phyloP scores from a whole-genome alignment of 805 yeast species.

The Candida awuae region DNA sequence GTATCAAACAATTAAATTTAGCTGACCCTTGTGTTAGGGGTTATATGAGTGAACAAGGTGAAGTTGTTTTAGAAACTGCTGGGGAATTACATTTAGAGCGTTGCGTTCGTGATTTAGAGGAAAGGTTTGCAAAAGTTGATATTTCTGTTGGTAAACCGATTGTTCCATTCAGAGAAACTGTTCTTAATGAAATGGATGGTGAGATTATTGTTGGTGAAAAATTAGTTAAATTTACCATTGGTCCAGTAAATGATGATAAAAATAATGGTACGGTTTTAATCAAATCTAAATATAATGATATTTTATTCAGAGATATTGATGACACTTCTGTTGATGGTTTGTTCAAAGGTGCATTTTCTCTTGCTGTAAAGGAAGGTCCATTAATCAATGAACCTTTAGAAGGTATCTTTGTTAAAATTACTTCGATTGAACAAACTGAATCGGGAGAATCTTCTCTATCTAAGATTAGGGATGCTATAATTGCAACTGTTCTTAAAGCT shows the following conservation, averaged over 20 bases:
- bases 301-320: constrained; percentile 57
- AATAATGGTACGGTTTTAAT: constrained; percentile 23
- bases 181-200: constrained; percentile 29
- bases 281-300: constrained; percentile 38
- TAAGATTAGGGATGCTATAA: constrained; percentile 64
- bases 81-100: constrained; percentile 96
- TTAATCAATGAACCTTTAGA: constrained; percentile 80
- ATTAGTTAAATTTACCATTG: constrained; percentile 26
- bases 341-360: constrained; percentile 63
- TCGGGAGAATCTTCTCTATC: constrained; percentile 33
- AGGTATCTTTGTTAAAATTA: constrained; percentile 58
- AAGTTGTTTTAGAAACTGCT: constrained; percentile 86
- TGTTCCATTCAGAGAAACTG: constrained; percentile 89
- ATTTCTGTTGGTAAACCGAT: constrained; percentile 84
- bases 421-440: constrained; percentile 28
- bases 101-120: constrained; percentile 83
- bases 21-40: constrained; percentile 95
- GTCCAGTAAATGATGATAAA: not conserved
- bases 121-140: constrained; percentile 87
- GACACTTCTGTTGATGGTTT: constrained; percentile 5
- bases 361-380: constrained; percentile 81
- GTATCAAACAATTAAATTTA: constrained; percentile 67
- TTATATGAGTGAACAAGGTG: constrained; percentile 82
- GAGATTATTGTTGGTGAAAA: constrained; percentile 6
- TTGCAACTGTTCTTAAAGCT: constrained; percentile 64